Evolutionary conservation across 139 green algal species (phyloP).

Genomic region (Coelastrella sp.): DNA sequence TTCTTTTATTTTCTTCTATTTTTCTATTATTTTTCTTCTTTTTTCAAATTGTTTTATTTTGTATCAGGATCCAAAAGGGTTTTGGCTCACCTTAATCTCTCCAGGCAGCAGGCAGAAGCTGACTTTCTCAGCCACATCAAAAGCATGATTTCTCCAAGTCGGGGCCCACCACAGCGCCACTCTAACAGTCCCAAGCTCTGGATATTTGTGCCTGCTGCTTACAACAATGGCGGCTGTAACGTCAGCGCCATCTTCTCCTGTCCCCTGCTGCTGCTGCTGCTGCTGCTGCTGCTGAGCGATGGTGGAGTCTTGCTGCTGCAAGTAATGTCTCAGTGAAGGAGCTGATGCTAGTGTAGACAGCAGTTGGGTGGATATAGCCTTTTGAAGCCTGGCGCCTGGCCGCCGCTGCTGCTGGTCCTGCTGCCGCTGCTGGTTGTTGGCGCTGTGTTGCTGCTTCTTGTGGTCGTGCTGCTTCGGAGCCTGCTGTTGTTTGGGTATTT

Average conservation of each 20-base stretch:
- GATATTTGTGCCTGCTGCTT: background rate
- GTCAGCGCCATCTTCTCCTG: background rate
- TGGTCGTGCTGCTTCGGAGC: slow-evolving; percentile 3
- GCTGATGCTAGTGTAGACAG: background rate
- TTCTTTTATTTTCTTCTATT: no score
- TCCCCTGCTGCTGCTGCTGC: background rate
- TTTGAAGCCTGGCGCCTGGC: background rate
- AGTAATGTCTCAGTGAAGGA: slow-evolving; percentile 17
- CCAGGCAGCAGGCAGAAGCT: slow-evolving; percentile 51
- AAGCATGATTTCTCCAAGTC: background rate
- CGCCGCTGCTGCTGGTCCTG: slow-evolving; percentile 5
- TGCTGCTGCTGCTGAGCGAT: slow-evolving; percentile 25
- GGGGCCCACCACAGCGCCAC: slow-evolving; percentile 47
- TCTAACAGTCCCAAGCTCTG: slow-evolving; percentile 27
- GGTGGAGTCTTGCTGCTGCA: background rate
- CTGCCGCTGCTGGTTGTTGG: slow-evolving; percentile 3
- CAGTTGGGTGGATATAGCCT: background rate
- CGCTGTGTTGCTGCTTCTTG: slow-evolving; percentile 23
- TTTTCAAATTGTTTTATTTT: no score
- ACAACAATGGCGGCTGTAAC: background rate
- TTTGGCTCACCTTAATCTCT: slow-evolving; percentile 30
- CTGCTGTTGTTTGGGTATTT: slow-evolving; percentile 33
- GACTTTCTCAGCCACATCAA: slow-evolving; percentile 22
- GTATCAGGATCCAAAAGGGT: background rate
- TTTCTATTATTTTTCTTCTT: no score